Percentiles rank a stretch among this genome's conserved stretches.
phyloP scores from a whole-genome alignment of 108 stramenopile genomes.

The Cyclostephanos invisitatus region DNA sequence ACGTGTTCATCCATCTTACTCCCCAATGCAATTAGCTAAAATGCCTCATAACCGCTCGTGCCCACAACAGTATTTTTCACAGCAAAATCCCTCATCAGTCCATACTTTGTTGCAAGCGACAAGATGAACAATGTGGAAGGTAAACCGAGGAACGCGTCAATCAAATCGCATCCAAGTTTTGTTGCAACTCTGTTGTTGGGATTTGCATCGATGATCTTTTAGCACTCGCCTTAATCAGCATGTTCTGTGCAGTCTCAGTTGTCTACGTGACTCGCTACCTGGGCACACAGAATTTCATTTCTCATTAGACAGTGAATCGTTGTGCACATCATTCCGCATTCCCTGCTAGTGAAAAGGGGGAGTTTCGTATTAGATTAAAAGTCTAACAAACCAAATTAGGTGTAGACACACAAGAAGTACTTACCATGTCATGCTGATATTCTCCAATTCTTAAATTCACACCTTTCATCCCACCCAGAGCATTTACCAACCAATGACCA shows the following conservation, averaged over 20 bases:
- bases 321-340: not conserved
- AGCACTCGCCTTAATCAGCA: not conserved
- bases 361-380: not conserved
- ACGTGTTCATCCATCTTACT: no score
- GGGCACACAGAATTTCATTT: not conserved
- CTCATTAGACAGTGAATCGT: not conserved
- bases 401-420: not conserved
- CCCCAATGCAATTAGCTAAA: no score
- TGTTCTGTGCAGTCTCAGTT: not conserved
- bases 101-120: conserved; percentile 17
- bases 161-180: not conserved
- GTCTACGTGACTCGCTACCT: not conserved
- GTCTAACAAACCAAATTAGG: not conserved
- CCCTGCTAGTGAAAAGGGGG: not conserved
- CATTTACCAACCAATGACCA: conserved; percentile 1
- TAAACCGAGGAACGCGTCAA: not conserved
- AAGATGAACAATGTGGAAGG: conserved; percentile 1
- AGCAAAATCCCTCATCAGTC: conserved; percentile 31
- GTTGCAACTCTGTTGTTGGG: not conserved
- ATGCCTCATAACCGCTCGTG: no score
- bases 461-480: not conserved
- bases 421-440: not conserved
- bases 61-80: conserved; percentile 15
- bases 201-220: not conserved
- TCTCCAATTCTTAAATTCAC: conserved; percentile 3